Evolutionary conservation across 257 asterid genomes (phyloP).

Genomic region (Schizonepeta tenuifolia): DNA sequence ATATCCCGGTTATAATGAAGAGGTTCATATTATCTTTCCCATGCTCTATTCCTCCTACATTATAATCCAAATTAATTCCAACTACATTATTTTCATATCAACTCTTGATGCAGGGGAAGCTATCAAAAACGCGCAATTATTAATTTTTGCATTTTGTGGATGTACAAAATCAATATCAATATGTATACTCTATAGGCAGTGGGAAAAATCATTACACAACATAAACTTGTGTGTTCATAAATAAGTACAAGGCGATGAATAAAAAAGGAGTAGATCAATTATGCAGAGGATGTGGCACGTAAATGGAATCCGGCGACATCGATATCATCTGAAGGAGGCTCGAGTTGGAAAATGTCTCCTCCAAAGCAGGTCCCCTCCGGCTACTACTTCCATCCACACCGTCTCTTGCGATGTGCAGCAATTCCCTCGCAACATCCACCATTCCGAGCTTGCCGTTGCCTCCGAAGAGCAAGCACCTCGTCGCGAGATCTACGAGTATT

Average conservation of each 20-base stretch:
- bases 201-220: neutral
- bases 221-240: neutral
- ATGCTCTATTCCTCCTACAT: neutral
- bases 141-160: conserved; percentile 1
- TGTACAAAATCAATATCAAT: neutral
- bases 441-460: conserved; percentile 60
- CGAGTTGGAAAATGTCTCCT: conserved; percentile 77
- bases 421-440: conserved; percentile 64
- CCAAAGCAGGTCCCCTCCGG: conserved; percentile 53
- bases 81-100: neutral
- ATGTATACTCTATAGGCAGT: neutral
- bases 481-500: conserved; percentile 62
- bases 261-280: neutral
- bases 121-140: neutral
- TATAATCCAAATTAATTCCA: too few relatives aligned
- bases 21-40: neutral
- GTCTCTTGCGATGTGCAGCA: conserved; percentile 47
- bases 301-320: conserved; percentile 75
- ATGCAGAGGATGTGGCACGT: conserved; percentile 36
- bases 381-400: conserved; percentile 47
- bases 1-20: neutral
- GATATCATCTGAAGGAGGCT: conserved; percentile 86
- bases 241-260: neutral
- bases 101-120: neutral
- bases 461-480: conserved; percentile 67